Base-by-base conservation (phyloP, 257 asterid genomes). In the Linderniella brevidens region DNA sequence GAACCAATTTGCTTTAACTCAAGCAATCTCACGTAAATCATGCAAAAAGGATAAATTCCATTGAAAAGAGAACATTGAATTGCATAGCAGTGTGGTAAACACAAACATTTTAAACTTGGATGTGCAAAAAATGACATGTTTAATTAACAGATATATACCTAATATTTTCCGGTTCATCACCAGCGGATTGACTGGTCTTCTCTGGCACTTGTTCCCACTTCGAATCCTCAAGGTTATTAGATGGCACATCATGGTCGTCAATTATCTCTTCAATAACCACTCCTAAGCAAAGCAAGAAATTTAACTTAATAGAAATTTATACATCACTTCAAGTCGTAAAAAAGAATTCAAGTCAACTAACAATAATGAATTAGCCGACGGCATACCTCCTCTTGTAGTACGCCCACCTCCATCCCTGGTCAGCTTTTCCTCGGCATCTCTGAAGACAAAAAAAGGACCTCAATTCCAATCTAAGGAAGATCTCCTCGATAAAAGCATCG, bases 261-360 rank as follows among this genome's bases (percentile, higher is more conserved):
- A 73, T 77, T 64, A 90, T 81, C 56, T 85, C 99, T 75, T 85
- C 96, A 67, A 90, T 85, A 57, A 77, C 64, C 63, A 82, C 48
- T 14, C 94, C 94, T 85, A 60, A 42, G 53, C 20, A 58, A 36
- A 57, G 59, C 35, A 50, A 37, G 58, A 19, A 47, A 43, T 54
- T 43, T 2, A 25, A 25, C 32, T 25, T 25, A 25, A 25, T 25
- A 3, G 32, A 25, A 25, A 25, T 25, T 25, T 6, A 25, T 25
- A 25, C 4, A 25, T 25, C 32, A 25, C 32, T 25, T 25, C 6
- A 25, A 25, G 32, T 2, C 32, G 6, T 25, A 25, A 25, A 25
- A 25, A 25, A 25, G 6, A 6, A 25, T 25, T n/a, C n/a, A n/a
- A n/a, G 32, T 25, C 32, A 25, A 25, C 32, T 25, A 25, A 25